These are phyloP conservation scores for Bidens hawaiensis DNA, from an alignment of 140 eudicot species.

Conservation along the genomic window DNA sequence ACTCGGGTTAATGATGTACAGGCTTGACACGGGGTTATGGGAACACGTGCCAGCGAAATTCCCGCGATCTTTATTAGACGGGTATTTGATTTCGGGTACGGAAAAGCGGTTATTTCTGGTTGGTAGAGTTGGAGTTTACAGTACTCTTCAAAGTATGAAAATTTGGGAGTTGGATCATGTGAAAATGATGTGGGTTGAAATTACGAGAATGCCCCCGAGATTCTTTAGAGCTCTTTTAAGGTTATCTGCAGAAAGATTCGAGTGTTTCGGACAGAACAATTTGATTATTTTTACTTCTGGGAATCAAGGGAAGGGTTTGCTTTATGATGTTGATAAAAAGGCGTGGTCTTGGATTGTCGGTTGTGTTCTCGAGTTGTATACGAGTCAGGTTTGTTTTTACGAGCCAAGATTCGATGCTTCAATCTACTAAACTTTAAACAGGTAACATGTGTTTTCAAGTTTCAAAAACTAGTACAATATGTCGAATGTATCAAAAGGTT, in stretches of 20 bases:
- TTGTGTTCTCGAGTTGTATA: conserved; percentile 70
- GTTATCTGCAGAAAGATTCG: conserved; percentile 85
- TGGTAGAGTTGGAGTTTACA: conserved; percentile 85
- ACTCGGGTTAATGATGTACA: conserved; percentile 89
- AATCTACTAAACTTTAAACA: conserved; percentile 30
- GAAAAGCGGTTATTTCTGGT: conserved; percentile 74
- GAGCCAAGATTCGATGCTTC: conserved; percentile 94
- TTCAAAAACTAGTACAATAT: conserved; percentile 10
- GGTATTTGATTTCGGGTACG: conserved; percentile 77
- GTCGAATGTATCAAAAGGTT: conserved; percentile 15
- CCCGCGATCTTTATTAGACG: conserved; percentile 83
- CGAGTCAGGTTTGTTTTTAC: conserved; percentile 84
- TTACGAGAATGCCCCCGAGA: conserved; percentile 89
- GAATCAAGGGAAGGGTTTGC: conserved; percentile 85
- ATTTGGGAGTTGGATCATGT: conserved; percentile 93
- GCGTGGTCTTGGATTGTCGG: conserved; percentile 91
- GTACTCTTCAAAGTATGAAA: conserved; percentile 90
- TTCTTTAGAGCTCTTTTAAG: conserved; percentile 74
- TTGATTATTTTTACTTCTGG: conserved; percentile 87
- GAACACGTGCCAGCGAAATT: conserved; percentile 91
- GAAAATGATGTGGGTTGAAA: conserved; percentile 74
- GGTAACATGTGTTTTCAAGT: neutral
- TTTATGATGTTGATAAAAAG: conserved; percentile 88
- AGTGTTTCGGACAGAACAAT: conserved; percentile 93
- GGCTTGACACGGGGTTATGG: conserved; percentile 78